Evolutionary conservation across 768 basidiomycete species (phyloP), one percentile per base, ranked within the genome.

Genomic region (Candolleomyces eurysporus): DNA sequence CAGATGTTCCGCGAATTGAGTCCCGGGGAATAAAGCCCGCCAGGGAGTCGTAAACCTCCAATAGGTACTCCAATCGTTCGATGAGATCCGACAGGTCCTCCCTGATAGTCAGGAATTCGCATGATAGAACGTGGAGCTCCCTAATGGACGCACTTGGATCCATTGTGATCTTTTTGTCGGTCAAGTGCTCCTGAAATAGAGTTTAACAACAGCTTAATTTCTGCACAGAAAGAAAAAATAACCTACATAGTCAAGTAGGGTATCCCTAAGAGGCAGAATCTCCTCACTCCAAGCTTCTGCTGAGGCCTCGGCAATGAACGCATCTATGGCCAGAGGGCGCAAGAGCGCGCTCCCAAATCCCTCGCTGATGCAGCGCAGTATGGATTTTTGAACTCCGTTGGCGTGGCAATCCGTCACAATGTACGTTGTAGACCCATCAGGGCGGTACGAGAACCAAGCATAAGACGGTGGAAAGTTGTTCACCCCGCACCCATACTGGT

Each of bases 251-350:
- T 48, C 39, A 6, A 61, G 40, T 6, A 64, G 48, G 17, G 21
- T 56, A 13, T 26, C 45, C 32, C 63, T 55, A 1, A 59, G 61
- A 4, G 22, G 11, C 31, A 36, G 21, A 21, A 49, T 39, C 5
- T 43, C 57, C 2, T 30, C 26, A 11, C 63, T 61, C 56, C 31
- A 61, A 4, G 19, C 52, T 17, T 42, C 21, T 14, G 51, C 36
- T 13, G 50, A 22, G 10, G 51, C 59, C 30, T 64, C 65, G 3
- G 56, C 59, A 10, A 66, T 31, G 40, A 64, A 59, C 0, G 52
- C 61, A 50, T 66, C 65, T 0, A 66, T 39, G 6, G 61, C 55
- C 14, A 64, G 40, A 56, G 67, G 64, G n/a, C 61, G 61, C 7
- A 64, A 57, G 26, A 65, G 55, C 4, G 7, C 7, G 7, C 11